Percentiles rank a stretch among this genome's conserved stretches.
Evolutionary conservation across 2,329 filamentous ascomycete species (phyloP).

Genomic region (Penicillium verrucosum): DNA sequence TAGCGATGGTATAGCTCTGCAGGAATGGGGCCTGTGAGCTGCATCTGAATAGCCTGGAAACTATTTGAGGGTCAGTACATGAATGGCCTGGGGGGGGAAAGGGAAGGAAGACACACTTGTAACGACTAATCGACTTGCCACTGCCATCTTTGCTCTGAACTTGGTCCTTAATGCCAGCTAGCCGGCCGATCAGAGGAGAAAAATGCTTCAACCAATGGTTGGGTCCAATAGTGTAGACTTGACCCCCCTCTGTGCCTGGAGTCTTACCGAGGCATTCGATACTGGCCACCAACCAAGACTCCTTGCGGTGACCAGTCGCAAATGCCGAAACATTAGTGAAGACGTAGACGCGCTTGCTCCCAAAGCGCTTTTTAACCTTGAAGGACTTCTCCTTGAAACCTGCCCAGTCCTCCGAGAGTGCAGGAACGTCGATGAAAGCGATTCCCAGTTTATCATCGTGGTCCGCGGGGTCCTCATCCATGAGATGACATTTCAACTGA

Average conservation of each 20-base stretch:
- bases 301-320: slow-evolving; percentile 60
- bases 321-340: slow-evolving; percentile 66
- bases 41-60: slow-evolving; percentile 91
- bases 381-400: slow-evolving; percentile 65
- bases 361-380: slow-evolving; percentile 72
- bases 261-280: slow-evolving; percentile 76
- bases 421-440: slow-evolving; percentile 65
- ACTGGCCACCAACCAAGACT: slow-evolving; percentile 68
- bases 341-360: slow-evolving; percentile 81
- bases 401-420: slow-evolving; percentile 63
- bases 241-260: slow-evolving; percentile 59
- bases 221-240: slow-evolving; percentile 78
- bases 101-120: slow-evolving; percentile 60
- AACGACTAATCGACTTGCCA: slow-evolving; percentile 60
- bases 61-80: slow-evolving; percentile 43
- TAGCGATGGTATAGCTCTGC: slow-evolving; percentile 81
- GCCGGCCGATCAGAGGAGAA: slow-evolving; percentile 80
- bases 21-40: slow-evolving; percentile 79
- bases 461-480: slow-evolving; percentile 85
- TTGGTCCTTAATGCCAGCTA: slow-evolving; percentile 69
- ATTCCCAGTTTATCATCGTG: slow-evolving; percentile 86
- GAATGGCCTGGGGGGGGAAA: not conserved
- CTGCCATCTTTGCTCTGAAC: slow-evolving; percentile 55
- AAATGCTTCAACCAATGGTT: slow-evolving; percentile 76
- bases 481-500: slow-evolving; percentile 77